A percentile compares a stretch with the other conserved stretches of the same genome.
Evolutionary conservation across 2,329 filamentous ascomycete species (phyloP).

Genomic region (Onygena corvina): DNA sequence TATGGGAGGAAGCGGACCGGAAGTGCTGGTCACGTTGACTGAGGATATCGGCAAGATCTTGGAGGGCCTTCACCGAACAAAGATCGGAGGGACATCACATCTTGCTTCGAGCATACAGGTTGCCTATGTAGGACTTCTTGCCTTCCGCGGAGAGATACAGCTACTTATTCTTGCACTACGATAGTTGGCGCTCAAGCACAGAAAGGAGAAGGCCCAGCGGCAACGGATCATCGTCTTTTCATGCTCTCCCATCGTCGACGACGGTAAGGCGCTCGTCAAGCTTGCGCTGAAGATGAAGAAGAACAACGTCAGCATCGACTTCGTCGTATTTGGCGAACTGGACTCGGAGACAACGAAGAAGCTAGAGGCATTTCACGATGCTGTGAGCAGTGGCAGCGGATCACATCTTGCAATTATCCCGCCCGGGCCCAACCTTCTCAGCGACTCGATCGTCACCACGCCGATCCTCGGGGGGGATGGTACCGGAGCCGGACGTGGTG

Average conservation of each 20-base stretch:
- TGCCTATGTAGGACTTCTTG: constrained; percentile 56
- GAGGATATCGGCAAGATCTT: constrained; percentile 93
- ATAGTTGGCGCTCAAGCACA: constrained; percentile 90
- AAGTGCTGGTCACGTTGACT: constrained; percentile 91
- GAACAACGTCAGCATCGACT: constrained; percentile 84
- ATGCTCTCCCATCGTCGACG: constrained; percentile 82
- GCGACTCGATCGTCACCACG: constrained; percentile 78
- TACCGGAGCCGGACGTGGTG: constrained; percentile 41
- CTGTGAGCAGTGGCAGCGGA: constrained; percentile 80
- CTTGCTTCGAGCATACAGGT: constrained; percentile 92
- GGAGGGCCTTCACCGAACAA: constrained; percentile 81
- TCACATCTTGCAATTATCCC: constrained; percentile 85
- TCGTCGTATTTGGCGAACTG: constrained; percentile 87
- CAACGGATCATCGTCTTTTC: constrained; percentile 96
- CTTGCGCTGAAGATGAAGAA: constrained; percentile 99
- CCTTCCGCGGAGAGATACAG: not conserved
- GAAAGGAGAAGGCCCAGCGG: constrained; percentile 92
- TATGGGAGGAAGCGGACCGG: constrained; percentile 95
- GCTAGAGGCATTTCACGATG: constrained; percentile 83
- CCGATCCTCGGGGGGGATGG: constrained; percentile 81
- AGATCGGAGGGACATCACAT: constrained; percentile 81
- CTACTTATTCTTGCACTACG: not conserved
- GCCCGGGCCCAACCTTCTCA: constrained; percentile 81
- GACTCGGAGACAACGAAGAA: constrained; percentile 82
- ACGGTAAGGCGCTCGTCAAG: constrained; percentile 75